A percentile compares a stretch with the other conserved stretches of the same genome.
Conservation (phyloP, 1,284 basidiomycete species). For the Cronartium quercuum region DNA sequence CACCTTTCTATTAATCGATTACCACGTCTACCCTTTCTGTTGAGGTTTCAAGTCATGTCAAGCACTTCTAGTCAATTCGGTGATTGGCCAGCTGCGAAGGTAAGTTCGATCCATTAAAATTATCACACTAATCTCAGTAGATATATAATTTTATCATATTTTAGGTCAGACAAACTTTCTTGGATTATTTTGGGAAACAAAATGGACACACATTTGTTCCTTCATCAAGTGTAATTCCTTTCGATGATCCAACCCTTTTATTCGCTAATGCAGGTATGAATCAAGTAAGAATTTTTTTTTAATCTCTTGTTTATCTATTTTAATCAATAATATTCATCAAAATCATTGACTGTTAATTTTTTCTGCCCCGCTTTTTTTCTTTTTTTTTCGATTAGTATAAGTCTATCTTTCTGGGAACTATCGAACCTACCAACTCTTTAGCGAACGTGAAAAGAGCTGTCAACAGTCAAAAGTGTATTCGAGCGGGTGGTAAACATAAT, state of each 20-base stretch:
- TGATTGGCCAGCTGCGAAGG: slow-evolving; percentile 38
- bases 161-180: slow-evolving; percentile 29
- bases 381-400: slow-evolving; percentile 23
- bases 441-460: slow-evolving; percentile 24
- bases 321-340: too few relatives aligned
- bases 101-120: slow-evolving; percentile 13
- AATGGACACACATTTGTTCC: slow-evolving; percentile 29
- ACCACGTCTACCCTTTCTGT: too few relatives aligned
- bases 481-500: slow-evolving; percentile 37
- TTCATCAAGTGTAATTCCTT: slow-evolving; percentile 34
- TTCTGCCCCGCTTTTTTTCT: too few relatives aligned
- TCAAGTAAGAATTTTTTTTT: slow-evolving; percentile 28
- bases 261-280: slow-evolving; percentile 76
- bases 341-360: neutral
- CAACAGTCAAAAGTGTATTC: slow-evolving; percentile 37
- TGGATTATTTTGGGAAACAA: slow-evolving; percentile 18
- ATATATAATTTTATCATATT: neutral
- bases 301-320: neutral
- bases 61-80: slow-evolving; percentile 20
- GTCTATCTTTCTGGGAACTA: slow-evolving; percentile 33
- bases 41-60: neutral
- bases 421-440: slow-evolving; percentile 19
- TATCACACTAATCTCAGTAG: neutral
- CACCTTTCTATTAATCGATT: too few relatives aligned
- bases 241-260: slow-evolving; percentile 66